These are phyloP conservation scores for Solanum hybrid DNA, from an alignment of 305 asterid genomes.

Conservation along the genomic window DNA sequence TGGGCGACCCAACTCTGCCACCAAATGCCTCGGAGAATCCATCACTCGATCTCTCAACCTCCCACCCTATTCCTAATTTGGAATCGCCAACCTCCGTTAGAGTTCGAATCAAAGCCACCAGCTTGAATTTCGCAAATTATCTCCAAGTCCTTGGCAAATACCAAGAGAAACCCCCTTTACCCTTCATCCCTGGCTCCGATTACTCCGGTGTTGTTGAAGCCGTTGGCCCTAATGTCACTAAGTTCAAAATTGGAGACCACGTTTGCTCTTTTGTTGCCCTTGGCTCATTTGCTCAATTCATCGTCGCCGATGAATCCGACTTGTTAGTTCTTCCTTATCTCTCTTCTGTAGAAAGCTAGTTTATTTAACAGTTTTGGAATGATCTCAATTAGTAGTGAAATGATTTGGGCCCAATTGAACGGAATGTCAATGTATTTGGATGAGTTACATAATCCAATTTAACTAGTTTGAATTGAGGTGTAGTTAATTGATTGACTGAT, in stretches of 20 bases:
- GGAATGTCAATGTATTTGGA: not conserved
- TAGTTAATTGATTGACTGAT: not conserved
- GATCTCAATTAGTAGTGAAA: not conserved
- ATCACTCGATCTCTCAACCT: slow-evolving; percentile 35
- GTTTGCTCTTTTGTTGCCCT: slow-evolving; percentile 69
- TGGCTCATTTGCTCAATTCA: slow-evolving; percentile 82
- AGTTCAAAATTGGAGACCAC: slow-evolving; percentile 63
- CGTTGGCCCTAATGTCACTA: slow-evolving; percentile 60
- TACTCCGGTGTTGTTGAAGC: slow-evolving; percentile 80
- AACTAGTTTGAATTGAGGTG: not conserved
- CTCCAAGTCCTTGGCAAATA: slow-evolving; percentile 78
- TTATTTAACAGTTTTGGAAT: not conserved
- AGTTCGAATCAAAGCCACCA: slow-evolving; percentile 61
- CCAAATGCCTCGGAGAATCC: slow-evolving; percentile 31
- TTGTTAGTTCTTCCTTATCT: slow-evolving; percentile 29
- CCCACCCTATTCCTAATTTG: slow-evolving; percentile 57
- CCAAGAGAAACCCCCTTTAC: slow-evolving; percentile 75
- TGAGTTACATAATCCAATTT: not conserved
- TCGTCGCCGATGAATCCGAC: slow-evolving; percentile 67
- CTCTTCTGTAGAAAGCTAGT: not conserved
- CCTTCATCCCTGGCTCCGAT: slow-evolving; percentile 92
- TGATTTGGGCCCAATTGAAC: not conserved
- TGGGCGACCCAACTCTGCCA: slow-evolving; percentile 76
- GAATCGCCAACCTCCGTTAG: slow-evolving; percentile 50
- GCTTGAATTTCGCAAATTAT: slow-evolving; percentile 88